Conservation (phyloP, 805 yeast genomes). For the Cyberlindnera veronae region DNA sequence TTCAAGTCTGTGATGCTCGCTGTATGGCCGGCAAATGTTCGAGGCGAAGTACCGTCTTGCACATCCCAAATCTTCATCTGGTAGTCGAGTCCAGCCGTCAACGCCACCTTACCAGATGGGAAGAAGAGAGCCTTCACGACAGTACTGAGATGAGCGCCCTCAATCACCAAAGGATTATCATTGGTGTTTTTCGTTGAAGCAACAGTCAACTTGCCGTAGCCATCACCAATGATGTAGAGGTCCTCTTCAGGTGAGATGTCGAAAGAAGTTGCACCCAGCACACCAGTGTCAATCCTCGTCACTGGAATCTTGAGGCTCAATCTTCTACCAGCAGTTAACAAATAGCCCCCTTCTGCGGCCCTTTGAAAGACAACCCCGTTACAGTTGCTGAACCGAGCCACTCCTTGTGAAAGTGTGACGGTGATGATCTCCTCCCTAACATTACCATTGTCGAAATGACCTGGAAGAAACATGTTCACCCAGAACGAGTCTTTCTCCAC, state of each 20-base stretch:
- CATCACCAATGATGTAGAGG: slow-evolving; percentile 32
- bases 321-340: slow-evolving; percentile 9
- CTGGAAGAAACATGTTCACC: slow-evolving; percentile 31
- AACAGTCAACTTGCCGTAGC: slow-evolving; percentile 32
- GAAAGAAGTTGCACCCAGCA: slow-evolving; percentile 26
- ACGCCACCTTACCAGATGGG: slow-evolving; percentile 60
- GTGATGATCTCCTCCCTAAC: slow-evolving; percentile 30
- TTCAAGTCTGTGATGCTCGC: slow-evolving; percentile 44
- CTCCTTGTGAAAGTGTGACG: slow-evolving; percentile 20
- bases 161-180: slow-evolving; percentile 13
- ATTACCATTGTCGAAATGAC: slow-evolving; percentile 22
- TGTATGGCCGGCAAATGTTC: slow-evolving; percentile 51
- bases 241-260: slow-evolving; percentile 32
- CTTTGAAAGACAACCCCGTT: slow-evolving; percentile 15
- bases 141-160: slow-evolving; percentile 48
- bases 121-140: slow-evolving; percentile 46
- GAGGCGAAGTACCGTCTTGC: slow-evolving; percentile 42
- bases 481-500: slow-evolving; percentile 37
- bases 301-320: slow-evolving; percentile 17
- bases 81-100: slow-evolving; percentile 59
- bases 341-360: background rate
- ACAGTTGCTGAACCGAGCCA: slow-evolving; percentile 15
- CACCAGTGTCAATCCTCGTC: slow-evolving; percentile 1
- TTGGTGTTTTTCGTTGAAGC: background rate
- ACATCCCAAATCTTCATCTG: slow-evolving; percentile 60